These are phyloP conservation scores for Cercospora zeae-maydis DNA, from an alignment of 2,329 filamentous ascomycete genomes.

Conservation along the genomic window DNA sequence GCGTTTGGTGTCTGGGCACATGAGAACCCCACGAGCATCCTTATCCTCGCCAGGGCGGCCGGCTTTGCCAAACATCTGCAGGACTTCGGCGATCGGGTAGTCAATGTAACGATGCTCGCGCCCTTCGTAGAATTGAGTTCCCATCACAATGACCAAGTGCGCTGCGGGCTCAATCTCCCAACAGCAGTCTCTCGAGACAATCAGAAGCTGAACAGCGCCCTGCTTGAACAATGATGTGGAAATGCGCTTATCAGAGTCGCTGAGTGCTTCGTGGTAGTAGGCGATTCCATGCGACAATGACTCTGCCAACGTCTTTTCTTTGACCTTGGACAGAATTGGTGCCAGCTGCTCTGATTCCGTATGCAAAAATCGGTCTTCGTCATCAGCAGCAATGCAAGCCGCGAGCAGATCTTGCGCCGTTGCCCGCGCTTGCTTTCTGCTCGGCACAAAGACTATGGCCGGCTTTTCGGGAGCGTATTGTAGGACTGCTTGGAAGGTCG, in stretches of 20 bases:
- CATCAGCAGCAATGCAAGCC: conserved; percentile 81
- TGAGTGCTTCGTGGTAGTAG: conserved; percentile 94
- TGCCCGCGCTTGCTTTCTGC: conserved; percentile 83
- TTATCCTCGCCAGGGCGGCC: conserved; percentile 75
- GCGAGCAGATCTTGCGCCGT: conserved; percentile 83
- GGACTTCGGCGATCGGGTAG: conserved; percentile 86
- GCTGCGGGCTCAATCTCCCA: conserved; percentile 90
- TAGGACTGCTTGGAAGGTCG: conserved; percentile 81
- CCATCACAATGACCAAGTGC: conserved; percentile 93
- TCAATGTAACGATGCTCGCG: conserved; percentile 96
- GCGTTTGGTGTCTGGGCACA: conserved; percentile 90
- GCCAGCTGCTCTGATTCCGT: conserved; percentile 76
- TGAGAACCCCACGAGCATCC: conserved; percentile 83
- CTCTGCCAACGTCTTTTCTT: conserved; percentile 82
- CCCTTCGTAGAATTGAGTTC: conserved; percentile 95
- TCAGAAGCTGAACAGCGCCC: conserved; percentile 82
- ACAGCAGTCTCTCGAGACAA: conserved; percentile 82
- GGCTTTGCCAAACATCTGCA: conserved; percentile 98
- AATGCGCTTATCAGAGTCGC: conserved; percentile 83
- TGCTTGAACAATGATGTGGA: conserved; percentile 88
- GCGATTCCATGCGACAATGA: conserved; percentile 90
- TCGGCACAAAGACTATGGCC: conserved; percentile 87
- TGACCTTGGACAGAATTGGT: conserved; percentile 75
- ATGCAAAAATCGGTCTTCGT: conserved; percentile 91
- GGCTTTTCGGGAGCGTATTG: conserved; percentile 85